Evolutionary conservation across 352 stramenopile species (phyloP).

Genomic region (Pythium brachiatum): DNA sequence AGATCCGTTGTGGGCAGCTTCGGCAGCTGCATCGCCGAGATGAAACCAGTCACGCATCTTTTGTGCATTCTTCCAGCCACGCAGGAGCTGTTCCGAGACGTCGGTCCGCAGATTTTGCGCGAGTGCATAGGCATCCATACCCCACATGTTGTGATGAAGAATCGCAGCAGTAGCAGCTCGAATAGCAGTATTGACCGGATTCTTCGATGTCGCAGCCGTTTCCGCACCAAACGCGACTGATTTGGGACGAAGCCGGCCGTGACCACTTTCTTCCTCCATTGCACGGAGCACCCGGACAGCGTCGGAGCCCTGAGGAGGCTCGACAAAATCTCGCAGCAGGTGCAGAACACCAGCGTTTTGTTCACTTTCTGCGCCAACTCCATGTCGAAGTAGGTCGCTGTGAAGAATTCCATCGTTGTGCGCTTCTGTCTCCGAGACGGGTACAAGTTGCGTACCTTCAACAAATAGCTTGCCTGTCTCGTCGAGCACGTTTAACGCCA

Average conservation of each 20-base stretch:
- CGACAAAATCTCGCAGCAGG: constrained; percentile 60
- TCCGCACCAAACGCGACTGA: background rate
- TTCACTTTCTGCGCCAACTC: constrained; percentile 38
- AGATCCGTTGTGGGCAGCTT: constrained; percentile 41
- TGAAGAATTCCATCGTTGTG: constrained; percentile 53
- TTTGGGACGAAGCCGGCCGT: background rate
- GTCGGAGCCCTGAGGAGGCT: constrained; percentile 34
- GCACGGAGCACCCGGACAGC: constrained; percentile 23
- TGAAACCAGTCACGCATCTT: constrained; percentile 89
- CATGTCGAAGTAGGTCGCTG: constrained; percentile 69
- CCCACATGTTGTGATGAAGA: constrained; percentile 87
- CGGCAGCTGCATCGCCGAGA: constrained; percentile 60
- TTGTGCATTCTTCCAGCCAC: constrained; percentile 80
- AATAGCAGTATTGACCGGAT: constrained; percentile 53
- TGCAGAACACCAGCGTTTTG: constrained; percentile 56
- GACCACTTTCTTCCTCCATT: constrained; percentile 13
- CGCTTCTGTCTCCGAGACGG: constrained; percentile 47
- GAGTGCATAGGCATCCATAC: constrained; percentile 77
- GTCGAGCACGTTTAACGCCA: constrained; percentile 43
- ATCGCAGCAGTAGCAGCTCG: constrained; percentile 72
- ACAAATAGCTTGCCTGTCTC: constrained; percentile 53
- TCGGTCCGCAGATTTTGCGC: constrained; percentile 54
- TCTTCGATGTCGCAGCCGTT: constrained; percentile 4
- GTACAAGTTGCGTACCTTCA: constrained; percentile 41
- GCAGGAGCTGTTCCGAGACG: constrained; percentile 63